Evolutionary conservation across 129 eudicot species (phyloP), one percentile per base, ranked within the genome.

Genomic region (Heracleum sosnowskyi): DNA sequence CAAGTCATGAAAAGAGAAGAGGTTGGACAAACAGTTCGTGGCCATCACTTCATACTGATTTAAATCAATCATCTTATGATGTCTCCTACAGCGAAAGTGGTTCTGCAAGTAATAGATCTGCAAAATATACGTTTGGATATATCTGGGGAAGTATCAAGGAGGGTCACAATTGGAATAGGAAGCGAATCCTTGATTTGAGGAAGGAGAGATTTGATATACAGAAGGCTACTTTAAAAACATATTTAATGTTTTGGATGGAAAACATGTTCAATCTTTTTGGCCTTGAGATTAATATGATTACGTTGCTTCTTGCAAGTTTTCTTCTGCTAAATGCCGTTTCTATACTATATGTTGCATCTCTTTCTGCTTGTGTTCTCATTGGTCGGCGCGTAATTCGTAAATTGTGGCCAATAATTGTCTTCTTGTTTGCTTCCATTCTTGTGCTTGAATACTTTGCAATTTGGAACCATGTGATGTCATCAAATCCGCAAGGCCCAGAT

Each of bases 261-360:
- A 96, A 96, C 83, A 86, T 92, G 93, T 96, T 92, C 83, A 96
- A 90, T 75, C 95, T 96, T 80, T 96, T 96, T 82, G 97, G 99
- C 72, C 97, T 96, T n/a, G 99, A 96, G 90, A 92, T 96, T 80
- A 96, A 86, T 84, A 96, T 92, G 99, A 82, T 96, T 44, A 97
- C 86, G 34, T 79, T 96, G 87, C 89, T 96, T 85, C 83, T 92
- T 46, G 86, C 97, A 57, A 92, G 99, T 79, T 96, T 92, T 85
- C 91, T 91, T 47, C 82, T 96, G 80, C 87, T 92, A 81, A 96
- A 92, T 86, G 96, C 88, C 24, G 79, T 90, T 60, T 96, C 99
- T 20, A 71, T 96, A 80, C 77, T 92, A 46, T 96, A 92, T 78
- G 92, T 96, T 64, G 97, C 91, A 46, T 87, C 89, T 64, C 97